Conservation (phyloP, 202 grass and related monocot genomes). For the Bolboschoenoplectus hybrid region DNA sequence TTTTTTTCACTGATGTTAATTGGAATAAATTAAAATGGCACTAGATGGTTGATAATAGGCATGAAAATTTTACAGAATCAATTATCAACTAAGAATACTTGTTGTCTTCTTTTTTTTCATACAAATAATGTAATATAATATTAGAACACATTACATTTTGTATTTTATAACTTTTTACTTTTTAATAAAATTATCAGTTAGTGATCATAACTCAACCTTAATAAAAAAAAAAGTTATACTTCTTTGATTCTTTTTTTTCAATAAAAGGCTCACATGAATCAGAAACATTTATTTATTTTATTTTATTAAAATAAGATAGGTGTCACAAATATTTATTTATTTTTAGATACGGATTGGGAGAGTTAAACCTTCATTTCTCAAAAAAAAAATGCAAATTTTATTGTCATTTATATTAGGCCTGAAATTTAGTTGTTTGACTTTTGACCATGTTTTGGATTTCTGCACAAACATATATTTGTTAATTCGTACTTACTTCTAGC, state of each 20-base stretch:
- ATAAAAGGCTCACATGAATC: too few species aligned
- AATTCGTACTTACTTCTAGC: background rate
- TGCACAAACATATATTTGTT: background rate
- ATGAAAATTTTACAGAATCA: background rate
- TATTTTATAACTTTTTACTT: background rate
- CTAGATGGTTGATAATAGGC: background rate
- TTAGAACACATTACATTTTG: background rate
- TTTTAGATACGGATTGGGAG: background rate
- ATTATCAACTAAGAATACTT: too few species aligned
- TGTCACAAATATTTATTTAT: too few species aligned
- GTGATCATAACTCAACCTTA: background rate
- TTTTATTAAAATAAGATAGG: too few species aligned
- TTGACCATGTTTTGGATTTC: background rate
- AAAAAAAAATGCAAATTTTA: background rate
- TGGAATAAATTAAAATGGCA: background rate
- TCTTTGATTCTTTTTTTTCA: background rate
- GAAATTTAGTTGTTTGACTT: background rate
- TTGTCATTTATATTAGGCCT: background rate
- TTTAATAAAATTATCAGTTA: too few species aligned
- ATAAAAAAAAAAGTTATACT: background rate
- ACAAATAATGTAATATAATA: background rate
- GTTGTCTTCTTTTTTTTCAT: too few species aligned
- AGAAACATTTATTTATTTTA: too few species aligned
- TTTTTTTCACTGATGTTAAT: background rate
- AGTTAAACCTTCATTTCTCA: too few species aligned